Percentiles rank a stretch among this genome's conserved stretches.
Evolutionary conservation across 371 early-diverging fungal species (phyloP).

Genomic region (Capillidium rhysosporum): DNA sequence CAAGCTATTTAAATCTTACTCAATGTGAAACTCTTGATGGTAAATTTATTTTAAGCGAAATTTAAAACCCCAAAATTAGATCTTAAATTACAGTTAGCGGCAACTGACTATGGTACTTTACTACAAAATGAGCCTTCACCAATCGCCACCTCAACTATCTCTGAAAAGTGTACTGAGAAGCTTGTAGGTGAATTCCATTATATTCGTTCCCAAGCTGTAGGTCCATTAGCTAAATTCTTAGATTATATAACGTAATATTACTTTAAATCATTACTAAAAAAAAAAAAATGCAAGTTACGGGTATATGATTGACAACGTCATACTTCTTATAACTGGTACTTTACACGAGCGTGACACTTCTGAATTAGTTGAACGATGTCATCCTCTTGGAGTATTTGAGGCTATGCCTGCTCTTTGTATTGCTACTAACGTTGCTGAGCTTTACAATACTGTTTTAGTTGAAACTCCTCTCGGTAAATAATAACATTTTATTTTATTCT

Average conservation of each 20-base stretch:
- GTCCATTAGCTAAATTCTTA: slow-evolving; percentile 69
- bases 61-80: slow-evolving; percentile 18
- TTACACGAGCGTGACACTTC: slow-evolving; percentile 92
- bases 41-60: slow-evolving; percentile 11
- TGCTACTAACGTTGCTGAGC: slow-evolving; percentile 84
- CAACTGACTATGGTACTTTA: slow-evolving; percentile 89
- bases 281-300: slow-evolving; percentile 38
- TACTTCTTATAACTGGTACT: slow-evolving; percentile 91
- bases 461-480: slow-evolving; percentile 79
- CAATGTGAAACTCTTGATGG: slow-evolving; percentile 98
- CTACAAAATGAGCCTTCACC: slow-evolving; percentile 93
- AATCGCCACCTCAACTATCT: slow-evolving; percentile 80
- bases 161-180: slow-evolving; percentile 69
- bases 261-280: neutral
- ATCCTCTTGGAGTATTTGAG: slow-evolving; percentile 92
- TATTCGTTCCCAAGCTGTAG: slow-evolving; percentile 63
- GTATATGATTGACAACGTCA: slow-evolving; percentile 98
- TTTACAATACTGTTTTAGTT: slow-evolving; percentile 88
- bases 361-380: slow-evolving; percentile 87
- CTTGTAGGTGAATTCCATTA: slow-evolving; percentile 86
- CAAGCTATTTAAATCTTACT: slow-evolving; percentile 78
- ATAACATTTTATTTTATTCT: neutral
- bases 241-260: slow-evolving; percentile 84
- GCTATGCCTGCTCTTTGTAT: slow-evolving; percentile 94
- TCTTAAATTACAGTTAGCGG: slow-evolving; percentile 74